A percentile compares a stretch with the other conserved stretches of the same genome.
Evolutionary conservation across 1,284 basidiomycete species (phyloP).

Genomic region (Fomitopsis betulina): DNA sequence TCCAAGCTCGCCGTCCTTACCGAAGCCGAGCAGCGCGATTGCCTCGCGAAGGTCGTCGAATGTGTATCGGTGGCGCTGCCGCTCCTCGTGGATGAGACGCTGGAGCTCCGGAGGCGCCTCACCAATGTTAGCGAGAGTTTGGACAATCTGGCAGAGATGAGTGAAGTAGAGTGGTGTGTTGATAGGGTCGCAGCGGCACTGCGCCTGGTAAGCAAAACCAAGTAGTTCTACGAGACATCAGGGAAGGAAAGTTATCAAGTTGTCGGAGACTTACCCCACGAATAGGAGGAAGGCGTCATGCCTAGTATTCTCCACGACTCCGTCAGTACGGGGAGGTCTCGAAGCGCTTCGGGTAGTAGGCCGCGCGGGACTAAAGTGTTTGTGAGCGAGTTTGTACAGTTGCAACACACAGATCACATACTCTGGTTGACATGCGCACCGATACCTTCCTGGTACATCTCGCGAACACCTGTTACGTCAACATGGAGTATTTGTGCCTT

Average conservation of each 20-base stretch:
- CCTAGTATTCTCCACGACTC: slow-evolving; percentile 48
- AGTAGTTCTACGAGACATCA: slow-evolving; percentile 48
- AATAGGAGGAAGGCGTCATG: slow-evolving; percentile 59
- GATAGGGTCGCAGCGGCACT: slow-evolving; percentile 71
- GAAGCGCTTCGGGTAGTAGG: slow-evolving; percentile 36
- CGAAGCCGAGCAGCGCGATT: slow-evolving; percentile 57
- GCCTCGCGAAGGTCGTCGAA: slow-evolving; percentile 46
- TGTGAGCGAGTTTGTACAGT: neutral
- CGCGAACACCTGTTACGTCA: slow-evolving; percentile 47
- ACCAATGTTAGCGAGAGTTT: slow-evolving; percentile 40
- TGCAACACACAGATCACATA: slow-evolving; percentile 33
- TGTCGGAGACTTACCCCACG: slow-evolving; percentile 42
- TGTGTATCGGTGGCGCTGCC: slow-evolving; percentile 60
- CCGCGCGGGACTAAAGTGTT: slow-evolving; percentile 45
- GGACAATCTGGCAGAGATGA: slow-evolving; percentile 46
- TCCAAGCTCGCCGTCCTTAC: slow-evolving; percentile 48
- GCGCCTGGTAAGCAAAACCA: slow-evolving; percentile 70
- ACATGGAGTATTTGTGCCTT: slow-evolving; percentile 27
- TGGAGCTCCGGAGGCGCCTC: slow-evolving; percentile 44
- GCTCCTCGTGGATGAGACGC: slow-evolving; percentile 52
- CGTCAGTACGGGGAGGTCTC: slow-evolving; percentile 34
- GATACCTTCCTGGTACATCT: slow-evolving; percentile 64
- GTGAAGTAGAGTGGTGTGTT: slow-evolving; percentile 60
- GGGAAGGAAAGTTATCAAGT: neutral
- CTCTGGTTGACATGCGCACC: slow-evolving; percentile 76